Evolutionary conservation across 106 monocot species (phyloP).

Genomic region (Dendrobium catenatum): DNA sequence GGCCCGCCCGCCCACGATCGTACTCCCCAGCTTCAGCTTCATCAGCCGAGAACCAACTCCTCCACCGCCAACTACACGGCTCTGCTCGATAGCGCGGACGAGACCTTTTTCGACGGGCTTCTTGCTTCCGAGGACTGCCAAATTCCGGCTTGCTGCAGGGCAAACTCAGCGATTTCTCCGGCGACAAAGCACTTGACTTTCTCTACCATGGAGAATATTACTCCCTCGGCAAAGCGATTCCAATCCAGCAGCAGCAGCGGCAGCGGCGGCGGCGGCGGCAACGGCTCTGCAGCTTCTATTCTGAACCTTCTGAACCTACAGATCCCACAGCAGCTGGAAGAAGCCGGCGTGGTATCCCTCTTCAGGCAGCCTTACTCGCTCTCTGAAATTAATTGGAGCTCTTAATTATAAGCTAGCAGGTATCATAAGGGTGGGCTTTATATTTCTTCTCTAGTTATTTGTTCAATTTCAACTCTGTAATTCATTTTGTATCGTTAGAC

Average conservation of each 20-base stretch:
- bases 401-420: neutral
- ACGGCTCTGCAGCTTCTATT: neutral
- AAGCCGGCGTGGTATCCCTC: neutral
- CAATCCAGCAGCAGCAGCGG: neutral
- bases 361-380: slow-evolving; percentile 1
- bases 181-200: neutral
- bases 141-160: neutral
- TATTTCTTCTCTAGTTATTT: neutral
- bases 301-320: neutral
- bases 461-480: neutral
- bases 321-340: slow-evolving; percentile 1
- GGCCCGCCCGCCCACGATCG: neutral
- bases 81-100: slow-evolving; percentile 16
- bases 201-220: neutral
- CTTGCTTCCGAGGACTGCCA: slow-evolving; percentile 7
- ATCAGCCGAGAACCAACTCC: neutral
- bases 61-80: neutral
- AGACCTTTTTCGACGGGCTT: slow-evolving; percentile 20
- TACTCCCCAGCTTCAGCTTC: neutral
- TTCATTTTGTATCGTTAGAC: no score
- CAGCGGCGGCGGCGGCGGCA: neutral
- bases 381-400: neutral
- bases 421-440: neutral
- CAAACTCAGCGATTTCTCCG: neutral
- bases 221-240: neutral